Conservation (phyloP, 768 basidiomycete species). For the Calocybe cyanea region DNA sequence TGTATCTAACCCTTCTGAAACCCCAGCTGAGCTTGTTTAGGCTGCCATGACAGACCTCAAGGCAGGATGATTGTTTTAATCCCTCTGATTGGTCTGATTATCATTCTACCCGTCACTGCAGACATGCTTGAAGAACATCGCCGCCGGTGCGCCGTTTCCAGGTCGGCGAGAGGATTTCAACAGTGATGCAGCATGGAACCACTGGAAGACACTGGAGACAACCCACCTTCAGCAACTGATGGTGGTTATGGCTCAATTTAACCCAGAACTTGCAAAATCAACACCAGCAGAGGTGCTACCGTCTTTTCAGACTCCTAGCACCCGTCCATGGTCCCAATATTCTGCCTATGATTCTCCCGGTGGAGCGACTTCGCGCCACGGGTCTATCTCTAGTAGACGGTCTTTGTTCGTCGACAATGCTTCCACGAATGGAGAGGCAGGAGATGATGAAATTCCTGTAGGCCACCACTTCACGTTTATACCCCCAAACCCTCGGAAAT, state of each 20-base stretch:
- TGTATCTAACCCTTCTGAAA: background rate
- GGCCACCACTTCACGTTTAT: conserved; percentile 87
- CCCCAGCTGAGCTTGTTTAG: conserved; percentile 28
- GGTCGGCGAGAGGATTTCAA: conserved; percentile 86
- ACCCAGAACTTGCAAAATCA: conserved; percentile 83
- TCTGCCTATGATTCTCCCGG: conserved; percentile 33
- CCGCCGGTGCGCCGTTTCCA: conserved; percentile 77
- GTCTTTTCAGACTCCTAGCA: conserved; percentile 40
- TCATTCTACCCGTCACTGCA: conserved; percentile 24
- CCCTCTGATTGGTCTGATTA: conserved; percentile 6
- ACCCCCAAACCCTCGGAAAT: conserved; percentile 81
- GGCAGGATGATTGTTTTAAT: conserved; percentile 34
- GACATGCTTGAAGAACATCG: conserved; percentile 91
- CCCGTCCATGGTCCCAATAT: conserved; percentile 59
- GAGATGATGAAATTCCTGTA: conserved; percentile 66
- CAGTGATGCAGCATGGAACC: conserved; percentile 74
- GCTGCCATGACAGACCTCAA: conserved; percentile 87
- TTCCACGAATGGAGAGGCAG: conserved; percentile 39
- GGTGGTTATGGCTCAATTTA: conserved; percentile 79
- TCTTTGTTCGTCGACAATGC: conserved; percentile 45
- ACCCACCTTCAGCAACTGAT: conserved; percentile 85
- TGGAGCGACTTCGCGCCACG: conserved; percentile 40
- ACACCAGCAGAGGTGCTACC: conserved; percentile 53
- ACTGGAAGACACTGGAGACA: conserved; percentile 81
- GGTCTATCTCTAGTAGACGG: conserved; percentile 65